phyloP scores from a whole-genome alignment of 805 yeast genomes.

The Kluyveromyces siamensis region DNA sequence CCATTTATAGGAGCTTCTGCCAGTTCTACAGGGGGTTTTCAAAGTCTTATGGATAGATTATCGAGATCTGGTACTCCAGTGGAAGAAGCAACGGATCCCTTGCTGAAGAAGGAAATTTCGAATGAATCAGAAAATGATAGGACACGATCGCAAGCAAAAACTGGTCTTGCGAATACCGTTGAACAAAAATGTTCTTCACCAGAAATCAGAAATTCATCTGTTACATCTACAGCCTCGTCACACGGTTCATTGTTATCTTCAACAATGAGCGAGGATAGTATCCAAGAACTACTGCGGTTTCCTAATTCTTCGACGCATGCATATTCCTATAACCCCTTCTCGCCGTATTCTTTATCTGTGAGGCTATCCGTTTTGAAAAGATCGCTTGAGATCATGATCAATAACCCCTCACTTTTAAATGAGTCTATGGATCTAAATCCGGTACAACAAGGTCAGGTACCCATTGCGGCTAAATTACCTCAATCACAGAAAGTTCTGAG shows the following conservation, averaged over 20 bases:
- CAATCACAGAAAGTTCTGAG: slow-evolving; percentile 7
- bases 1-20: slow-evolving; percentile 28
- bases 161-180: not conserved
- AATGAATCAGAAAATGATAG: not conserved
- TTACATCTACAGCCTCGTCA: not conserved
- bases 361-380: slow-evolving; percentile 66
- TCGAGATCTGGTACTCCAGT: slow-evolving; percentile 4
- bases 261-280: slow-evolving; percentile 18
- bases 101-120: not conserved
- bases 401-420: slow-evolving; percentile 39
- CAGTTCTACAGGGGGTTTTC: slow-evolving; percentile 18
- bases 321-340: slow-evolving; percentile 73
- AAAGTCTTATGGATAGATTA: slow-evolving; percentile 21
- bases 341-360: slow-evolving; percentile 72
- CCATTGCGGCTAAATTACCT: slow-evolving; percentile 13
- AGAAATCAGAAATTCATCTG: not conserved
- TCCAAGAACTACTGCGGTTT: slow-evolving; percentile 45
- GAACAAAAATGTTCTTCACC: not conserved
- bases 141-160: not conserved
- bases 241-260: not conserved
- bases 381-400: slow-evolving; percentile 63
- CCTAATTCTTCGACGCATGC: slow-evolving; percentile 79
- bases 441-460: slow-evolving; percentile 4
- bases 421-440: slow-evolving; percentile 7
- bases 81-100: not conserved